phyloP scores from a whole-genome alignment of 2,329 filamentous ascomycete genomes.

The Phialocephala subalpina region DNA sequence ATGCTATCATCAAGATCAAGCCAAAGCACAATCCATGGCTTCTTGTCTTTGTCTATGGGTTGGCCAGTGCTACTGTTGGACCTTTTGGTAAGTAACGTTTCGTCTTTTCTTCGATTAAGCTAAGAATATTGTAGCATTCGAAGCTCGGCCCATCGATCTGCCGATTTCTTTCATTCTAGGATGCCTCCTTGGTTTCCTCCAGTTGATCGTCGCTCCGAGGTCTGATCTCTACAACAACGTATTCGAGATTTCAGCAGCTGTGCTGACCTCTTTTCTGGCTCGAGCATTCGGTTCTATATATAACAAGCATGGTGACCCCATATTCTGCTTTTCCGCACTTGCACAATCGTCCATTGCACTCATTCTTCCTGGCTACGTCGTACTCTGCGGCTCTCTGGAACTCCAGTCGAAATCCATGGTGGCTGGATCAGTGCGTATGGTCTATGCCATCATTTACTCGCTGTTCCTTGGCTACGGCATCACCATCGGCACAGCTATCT shows the following conservation, averaged over 20 bases:
- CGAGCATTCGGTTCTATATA: constrained; percentile 65
- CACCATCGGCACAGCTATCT: constrained; percentile 62
- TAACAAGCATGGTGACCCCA: constrained; percentile 50
- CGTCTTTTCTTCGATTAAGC: not conserved
- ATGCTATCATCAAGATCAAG: constrained; percentile 58
- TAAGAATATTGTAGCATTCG: constrained; percentile 60
- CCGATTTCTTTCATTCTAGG: constrained; percentile 77
- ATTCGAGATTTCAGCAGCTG: constrained; percentile 68
- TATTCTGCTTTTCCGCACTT: constrained; percentile 73
- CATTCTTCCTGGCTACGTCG: constrained; percentile 70
- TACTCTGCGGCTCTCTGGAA: constrained; percentile 64
- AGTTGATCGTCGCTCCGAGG: constrained; percentile 72
- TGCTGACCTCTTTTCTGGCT: constrained; percentile 68
- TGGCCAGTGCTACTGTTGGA: constrained; percentile 75
- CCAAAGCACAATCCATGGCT: constrained; percentile 59
- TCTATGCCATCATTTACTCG: constrained; percentile 66
- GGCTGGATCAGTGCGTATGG: constrained; percentile 64
- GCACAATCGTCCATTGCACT: constrained; percentile 71
- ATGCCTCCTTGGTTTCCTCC: constrained; percentile 72
- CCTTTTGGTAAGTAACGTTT: constrained; percentile 59
- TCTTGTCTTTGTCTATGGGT: constrained; percentile 70
- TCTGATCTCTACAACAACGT: constrained; percentile 74
- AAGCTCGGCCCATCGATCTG: constrained; percentile 74
- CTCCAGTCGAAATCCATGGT: constrained; percentile 63
- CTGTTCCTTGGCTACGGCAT: constrained; percentile 65